phyloP scores from a whole-genome alignment of 805 yeast species.

The Wickerhamiella brachini region DNA sequence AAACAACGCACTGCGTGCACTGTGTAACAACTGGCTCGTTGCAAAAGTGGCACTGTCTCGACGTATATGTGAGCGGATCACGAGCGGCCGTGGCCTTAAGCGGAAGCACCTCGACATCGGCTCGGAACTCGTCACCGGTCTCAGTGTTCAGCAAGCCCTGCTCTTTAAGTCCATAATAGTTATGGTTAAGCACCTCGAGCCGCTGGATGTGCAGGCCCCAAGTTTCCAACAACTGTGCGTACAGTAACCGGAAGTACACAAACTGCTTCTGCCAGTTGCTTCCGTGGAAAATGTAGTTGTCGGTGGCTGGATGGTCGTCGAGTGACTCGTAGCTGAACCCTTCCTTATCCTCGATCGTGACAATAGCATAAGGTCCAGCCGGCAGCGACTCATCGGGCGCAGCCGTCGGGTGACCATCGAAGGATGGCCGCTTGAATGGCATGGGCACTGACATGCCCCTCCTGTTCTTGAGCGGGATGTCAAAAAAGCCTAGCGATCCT shows the following conservation, averaged over 20 bases:
- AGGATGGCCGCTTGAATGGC: not conserved
- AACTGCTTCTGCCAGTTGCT: constrained; percentile 1
- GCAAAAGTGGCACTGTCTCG: constrained; percentile 49
- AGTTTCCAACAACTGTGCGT: constrained; percentile 58
- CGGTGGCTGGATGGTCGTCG: not conserved
- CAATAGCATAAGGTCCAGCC: not conserved
- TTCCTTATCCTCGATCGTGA: not conserved
- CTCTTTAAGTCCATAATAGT: constrained; percentile 23
- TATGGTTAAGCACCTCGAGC: constrained; percentile 63
- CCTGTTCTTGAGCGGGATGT: not conserved
- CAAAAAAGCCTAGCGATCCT: not conserved
- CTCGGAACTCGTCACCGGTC: constrained; percentile 1
- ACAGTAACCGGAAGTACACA: constrained; percentile 43
- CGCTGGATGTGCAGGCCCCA: constrained; percentile 82
- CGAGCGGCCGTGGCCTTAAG: not conserved
- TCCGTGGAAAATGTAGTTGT: not conserved
- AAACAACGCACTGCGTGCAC: constrained; percentile 52
- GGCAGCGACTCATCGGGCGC: not conserved
- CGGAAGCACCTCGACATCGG: constrained; percentile 1
- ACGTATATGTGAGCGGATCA: not conserved
- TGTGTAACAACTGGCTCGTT: constrained; percentile 43
- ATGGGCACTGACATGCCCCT: not conserved
- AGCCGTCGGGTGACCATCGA: not conserved
- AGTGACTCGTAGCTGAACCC: not conserved
- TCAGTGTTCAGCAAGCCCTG: not conserved